Conservation (phyloP, 108 stramenopile species). For the Skeletonema menzelii region DNA sequence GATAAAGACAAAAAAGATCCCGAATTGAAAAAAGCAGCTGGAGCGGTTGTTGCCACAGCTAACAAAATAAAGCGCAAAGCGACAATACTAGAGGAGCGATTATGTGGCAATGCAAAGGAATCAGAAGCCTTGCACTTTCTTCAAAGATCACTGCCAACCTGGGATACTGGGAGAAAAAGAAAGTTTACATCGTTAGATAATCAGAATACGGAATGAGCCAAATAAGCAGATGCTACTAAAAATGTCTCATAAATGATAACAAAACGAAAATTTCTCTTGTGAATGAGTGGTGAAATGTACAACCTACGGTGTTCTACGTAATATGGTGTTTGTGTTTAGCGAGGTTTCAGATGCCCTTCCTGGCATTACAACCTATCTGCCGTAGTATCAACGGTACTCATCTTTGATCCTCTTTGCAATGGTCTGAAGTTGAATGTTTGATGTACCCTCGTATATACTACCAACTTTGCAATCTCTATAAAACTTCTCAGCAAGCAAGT, state of each 20-base stretch:
- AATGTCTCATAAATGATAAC: neutral
- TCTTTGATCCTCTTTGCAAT: conserved; percentile 74
- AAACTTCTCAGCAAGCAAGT: conserved; percentile 91
- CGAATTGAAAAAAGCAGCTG: neutral
- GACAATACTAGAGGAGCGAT: conserved; percentile 22
- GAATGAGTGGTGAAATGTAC: neutral
- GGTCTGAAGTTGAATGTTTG: conserved; percentile 81
- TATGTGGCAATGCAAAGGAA: conserved; percentile 41
- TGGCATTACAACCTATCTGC: neutral
- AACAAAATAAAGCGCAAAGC: conserved; percentile 1
- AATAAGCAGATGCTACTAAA: neutral
- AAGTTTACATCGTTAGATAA: conserved; percentile 10
- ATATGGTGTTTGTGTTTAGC: neutral
- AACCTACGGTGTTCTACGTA: neutral
- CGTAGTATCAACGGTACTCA: conserved; percentile 33
- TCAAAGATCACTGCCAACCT: conserved; percentile 23
- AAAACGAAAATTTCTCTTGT: neutral
- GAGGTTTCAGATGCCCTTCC: too few relatives aligned
- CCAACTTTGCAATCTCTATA: conserved; percentile 97
- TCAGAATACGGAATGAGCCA: neutral
- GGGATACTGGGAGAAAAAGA: conserved; percentile 25
- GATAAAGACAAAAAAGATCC: neutral
- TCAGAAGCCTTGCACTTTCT: conserved; percentile 29
- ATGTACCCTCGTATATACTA: conserved; percentile 91
- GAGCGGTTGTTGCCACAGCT: neutral